Conservation (phyloP, 768 basidiomycete genomes). For the Tulasnella sp. region DNA sequence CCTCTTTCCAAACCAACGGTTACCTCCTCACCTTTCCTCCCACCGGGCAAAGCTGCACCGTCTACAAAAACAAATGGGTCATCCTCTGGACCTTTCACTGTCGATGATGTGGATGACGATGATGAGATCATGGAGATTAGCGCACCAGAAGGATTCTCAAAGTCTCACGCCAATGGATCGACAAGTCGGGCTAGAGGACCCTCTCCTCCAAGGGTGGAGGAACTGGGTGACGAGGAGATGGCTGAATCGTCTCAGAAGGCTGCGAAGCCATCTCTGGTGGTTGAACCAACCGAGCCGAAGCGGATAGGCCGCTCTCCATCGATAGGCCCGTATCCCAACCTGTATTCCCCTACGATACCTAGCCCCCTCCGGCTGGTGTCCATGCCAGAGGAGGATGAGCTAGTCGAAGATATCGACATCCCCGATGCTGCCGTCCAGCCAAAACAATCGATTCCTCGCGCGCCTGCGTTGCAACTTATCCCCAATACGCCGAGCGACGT, state of each 20-base stretch:
- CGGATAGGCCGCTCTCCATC: conserved; percentile 19
- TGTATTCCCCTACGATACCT: conserved; percentile 16
- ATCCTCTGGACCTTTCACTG: background rate
- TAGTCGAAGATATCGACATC: background rate
- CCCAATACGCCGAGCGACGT: background rate
- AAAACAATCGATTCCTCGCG: background rate
- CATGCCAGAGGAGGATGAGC: conserved; percentile 21
- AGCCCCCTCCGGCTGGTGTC: conserved; percentile 24
- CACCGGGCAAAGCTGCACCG: background rate
- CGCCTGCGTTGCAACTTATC: background rate
- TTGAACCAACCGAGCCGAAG: conserved; percentile 15
- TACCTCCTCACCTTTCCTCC: conserved; percentile 15
- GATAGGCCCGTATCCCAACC: conserved; percentile 8
- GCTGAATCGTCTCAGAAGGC: conserved; percentile 1
- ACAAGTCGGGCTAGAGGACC: background rate
- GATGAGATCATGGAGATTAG: conserved; percentile 13
- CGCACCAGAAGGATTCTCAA: background rate
- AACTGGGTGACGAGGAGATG: conserved; percentile 12
- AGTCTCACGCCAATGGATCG: background rate
- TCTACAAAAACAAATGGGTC: background rate
- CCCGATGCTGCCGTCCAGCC: background rate
- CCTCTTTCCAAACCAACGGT: background rate
- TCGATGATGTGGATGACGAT: conserved; percentile 19
- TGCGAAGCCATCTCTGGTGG: conserved; percentile 13
- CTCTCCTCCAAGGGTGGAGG: conserved; percentile 13